phyloP scores from a whole-genome alignment of 345 rosid species.

The Anastatica hierochuntica region DNA sequence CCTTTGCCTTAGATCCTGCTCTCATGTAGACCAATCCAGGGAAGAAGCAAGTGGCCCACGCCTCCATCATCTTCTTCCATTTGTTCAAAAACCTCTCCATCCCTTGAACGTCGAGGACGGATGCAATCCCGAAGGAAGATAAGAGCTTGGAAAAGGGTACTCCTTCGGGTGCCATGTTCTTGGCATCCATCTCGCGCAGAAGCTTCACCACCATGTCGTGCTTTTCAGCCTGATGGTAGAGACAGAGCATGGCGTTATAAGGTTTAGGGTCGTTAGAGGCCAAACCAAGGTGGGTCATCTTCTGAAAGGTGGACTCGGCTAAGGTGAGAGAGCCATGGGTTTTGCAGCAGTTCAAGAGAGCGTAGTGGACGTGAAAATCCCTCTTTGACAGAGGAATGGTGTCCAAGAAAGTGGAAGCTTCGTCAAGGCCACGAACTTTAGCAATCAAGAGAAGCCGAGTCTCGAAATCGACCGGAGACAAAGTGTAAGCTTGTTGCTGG shows the following conservation, averaged over 20 bases:
- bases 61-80: constrained; percentile 23
- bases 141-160: constrained; percentile 26
- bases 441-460: constrained; percentile 35
- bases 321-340: constrained; percentile 18
- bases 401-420: constrained; percentile 34
- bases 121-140: constrained; percentile 29
- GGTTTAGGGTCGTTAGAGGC: background rate
- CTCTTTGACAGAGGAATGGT: constrained; percentile 21
- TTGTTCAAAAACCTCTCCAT: constrained; percentile 36
- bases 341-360: constrained; percentile 40
- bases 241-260: constrained; percentile 42
- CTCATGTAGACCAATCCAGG: constrained; percentile 33
- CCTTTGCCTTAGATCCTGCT: constrained; percentile 31
- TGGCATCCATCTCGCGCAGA: constrained; percentile 42
- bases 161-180: constrained; percentile 16
- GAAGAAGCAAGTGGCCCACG: constrained; percentile 28
- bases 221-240: constrained; percentile 29
- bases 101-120: constrained; percentile 23
- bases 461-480: constrained; percentile 28
- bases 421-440: constrained; percentile 32
- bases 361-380: constrained; percentile 24
- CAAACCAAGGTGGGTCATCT: constrained; percentile 29
- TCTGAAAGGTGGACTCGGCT: constrained; percentile 35
- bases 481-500: background rate
- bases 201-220: constrained; percentile 36